A percentile compares a stretch with the other conserved stretches of the same genome.
Conservation (phyloP, 345 rosid genomes). For the Odontarrhena argentea region DNA sequence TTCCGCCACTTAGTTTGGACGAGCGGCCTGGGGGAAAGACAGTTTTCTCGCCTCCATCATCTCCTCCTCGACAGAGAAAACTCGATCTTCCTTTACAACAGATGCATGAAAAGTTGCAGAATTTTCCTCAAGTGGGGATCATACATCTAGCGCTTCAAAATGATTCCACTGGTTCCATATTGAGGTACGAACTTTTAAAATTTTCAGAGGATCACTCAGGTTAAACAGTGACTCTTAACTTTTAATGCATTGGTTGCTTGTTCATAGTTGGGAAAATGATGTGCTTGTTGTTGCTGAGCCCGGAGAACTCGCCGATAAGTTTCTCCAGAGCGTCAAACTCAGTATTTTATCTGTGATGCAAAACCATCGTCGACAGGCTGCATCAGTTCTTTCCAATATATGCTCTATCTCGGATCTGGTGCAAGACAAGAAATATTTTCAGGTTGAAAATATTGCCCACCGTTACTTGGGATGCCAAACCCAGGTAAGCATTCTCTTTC, state of each 20-base stretch:
- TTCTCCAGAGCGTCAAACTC: constrained; percentile 78
- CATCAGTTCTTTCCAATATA: constrained; percentile 63
- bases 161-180: constrained; percentile 73
- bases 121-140: constrained; percentile 88
- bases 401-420: constrained; percentile 79
- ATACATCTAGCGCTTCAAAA: constrained; percentile 90
- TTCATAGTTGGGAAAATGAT: constrained; percentile 79
- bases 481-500: constrained; percentile 53
- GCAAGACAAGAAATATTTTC: constrained; percentile 70
- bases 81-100: constrained; percentile 73
- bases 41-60: constrained; percentile 65
- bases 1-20: constrained; percentile 95
- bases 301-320: constrained; percentile 88
- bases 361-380: constrained; percentile 54
- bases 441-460: constrained; percentile 82
- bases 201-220: not conserved
- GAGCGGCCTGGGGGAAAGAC: constrained; percentile 64
- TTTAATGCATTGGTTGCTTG: constrained; percentile 12
- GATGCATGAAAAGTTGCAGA: constrained; percentile 88
- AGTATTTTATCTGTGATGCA: constrained; percentile 67
- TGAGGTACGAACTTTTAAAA: constrained; percentile 57
- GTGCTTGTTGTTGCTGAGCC: constrained; percentile 99
- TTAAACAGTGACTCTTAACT: constrained; percentile 5
- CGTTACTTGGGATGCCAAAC: constrained; percentile 94
- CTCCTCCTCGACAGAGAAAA: constrained; percentile 70